Base-by-base conservation (phyloP, 139 green algal species). In the Deuterostichococcus epilithicus region DNA sequence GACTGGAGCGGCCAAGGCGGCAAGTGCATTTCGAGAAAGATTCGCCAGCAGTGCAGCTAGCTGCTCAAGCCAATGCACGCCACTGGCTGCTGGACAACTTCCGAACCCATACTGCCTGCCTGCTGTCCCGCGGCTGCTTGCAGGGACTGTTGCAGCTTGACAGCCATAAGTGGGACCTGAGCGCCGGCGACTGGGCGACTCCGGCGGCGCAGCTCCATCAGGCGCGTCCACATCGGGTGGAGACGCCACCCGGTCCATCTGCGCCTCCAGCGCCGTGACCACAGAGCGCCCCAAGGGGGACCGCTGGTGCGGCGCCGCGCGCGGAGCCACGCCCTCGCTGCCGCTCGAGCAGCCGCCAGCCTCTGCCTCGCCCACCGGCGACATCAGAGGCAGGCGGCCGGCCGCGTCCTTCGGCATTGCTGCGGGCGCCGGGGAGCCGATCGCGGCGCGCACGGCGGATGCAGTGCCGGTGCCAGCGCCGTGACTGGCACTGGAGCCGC, bases 221-320 rank as follows among this genome's bases (percentile, higher is more conserved):
- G 52, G 28, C 18, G 10, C 52, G 10, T 63, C 52, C 52, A 20
- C 52, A 28, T 63, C 52, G 13, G 3, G 10, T 23, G 52, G 52
- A 13, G 44, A 63, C 5, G 67, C 60, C 5, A 84, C 84, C 73
- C 80, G 74, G 22, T 90, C 84, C 36, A 90, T 75, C 76, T 90
- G 72, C 10, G 81, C 77, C 47, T 89, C 84, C 47, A 90, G 70
- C 8, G 84, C 80, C 1, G 85, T 87, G 5, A 90, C 86, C 36
- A 90, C 78, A 13, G 75, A 86, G 38, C 86, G 80, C 1, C 86
- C 86, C 58, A 90, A 71, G 18, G 86, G 86, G 8, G 84, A 89
- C 15, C 74, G 65, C 68, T 86, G 66, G 32, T 71, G 66, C 10
- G 34, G 13, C 34, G 66, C 13, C 66, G 22, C 13, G 23, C 33